Evolutionary conservation across 2,329 filamentous ascomycete species (phyloP).

Genomic region (Sporothrix mexicana): DNA sequence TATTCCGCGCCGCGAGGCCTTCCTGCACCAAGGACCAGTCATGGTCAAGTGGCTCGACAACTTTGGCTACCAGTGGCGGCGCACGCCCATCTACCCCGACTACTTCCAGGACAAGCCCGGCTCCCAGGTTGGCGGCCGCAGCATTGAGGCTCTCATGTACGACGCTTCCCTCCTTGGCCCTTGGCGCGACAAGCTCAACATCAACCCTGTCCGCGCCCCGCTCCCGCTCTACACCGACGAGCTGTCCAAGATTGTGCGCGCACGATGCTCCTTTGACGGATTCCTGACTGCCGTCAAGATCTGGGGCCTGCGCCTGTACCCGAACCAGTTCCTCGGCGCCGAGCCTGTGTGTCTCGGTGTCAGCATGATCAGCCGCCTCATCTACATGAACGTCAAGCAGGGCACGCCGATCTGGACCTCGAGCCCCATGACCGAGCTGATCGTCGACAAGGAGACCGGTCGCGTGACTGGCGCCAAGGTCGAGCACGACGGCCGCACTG

Average conservation of each 20-base stretch:
- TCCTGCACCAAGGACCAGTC: slow-evolving; percentile 43
- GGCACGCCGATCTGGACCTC: slow-evolving; percentile 35
- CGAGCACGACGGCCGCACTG: slow-evolving; percentile 38
- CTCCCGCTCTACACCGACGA: slow-evolving; percentile 37
- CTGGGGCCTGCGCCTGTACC: slow-evolving; percentile 31
- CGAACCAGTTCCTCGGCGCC: slow-evolving; percentile 35
- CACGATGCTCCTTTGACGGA: slow-evolving; percentile 32
- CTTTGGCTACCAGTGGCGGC: slow-evolving; percentile 42
- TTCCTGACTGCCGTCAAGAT: slow-evolving; percentile 30
- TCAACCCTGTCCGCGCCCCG: slow-evolving; percentile 30
- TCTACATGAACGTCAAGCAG: slow-evolving; percentile 37
- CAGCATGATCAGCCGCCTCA: slow-evolving; percentile 39
- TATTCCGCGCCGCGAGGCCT: slow-evolving; percentile 40
- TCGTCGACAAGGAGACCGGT: slow-evolving; percentile 31
- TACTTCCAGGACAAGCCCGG: slow-evolving; percentile 43
- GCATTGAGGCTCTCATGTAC: slow-evolving; percentile 42
- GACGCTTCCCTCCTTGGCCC: slow-evolving; percentile 41
- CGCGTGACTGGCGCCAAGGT: slow-evolving; percentile 42
- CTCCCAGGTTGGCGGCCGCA: slow-evolving; percentile 39
- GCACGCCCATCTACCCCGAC: slow-evolving; percentile 42
- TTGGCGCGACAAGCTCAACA: slow-evolving; percentile 39
- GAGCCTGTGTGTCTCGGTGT: slow-evolving; percentile 40
- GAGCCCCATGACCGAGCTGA: slow-evolving; percentile 37
- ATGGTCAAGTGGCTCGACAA: slow-evolving; percentile 44
- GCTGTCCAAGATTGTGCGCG: slow-evolving; percentile 35